Conservation (phyloP, 2,329 filamentous ascomycete species). For the Macrophomina tecta region DNA sequence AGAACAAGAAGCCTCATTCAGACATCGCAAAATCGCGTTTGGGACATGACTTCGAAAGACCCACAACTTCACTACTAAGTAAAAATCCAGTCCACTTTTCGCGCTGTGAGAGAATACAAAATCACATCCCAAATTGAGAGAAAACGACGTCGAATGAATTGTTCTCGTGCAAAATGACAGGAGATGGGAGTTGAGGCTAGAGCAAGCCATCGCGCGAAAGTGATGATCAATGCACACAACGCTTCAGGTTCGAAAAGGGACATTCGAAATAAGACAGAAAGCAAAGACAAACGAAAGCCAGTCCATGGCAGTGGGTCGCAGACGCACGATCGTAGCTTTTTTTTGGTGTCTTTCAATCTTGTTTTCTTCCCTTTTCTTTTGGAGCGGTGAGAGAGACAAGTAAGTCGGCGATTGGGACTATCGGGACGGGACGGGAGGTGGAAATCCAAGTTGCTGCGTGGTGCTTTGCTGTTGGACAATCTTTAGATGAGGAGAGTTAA, state of each 20-base stretch:
- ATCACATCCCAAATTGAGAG: not conserved
- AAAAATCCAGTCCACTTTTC: constrained; percentile 4
- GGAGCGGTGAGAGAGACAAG: constrained; percentile 2
- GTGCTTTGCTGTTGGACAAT: constrained; percentile 14
- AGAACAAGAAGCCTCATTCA: not conserved
- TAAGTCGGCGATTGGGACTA: constrained; percentile 12
- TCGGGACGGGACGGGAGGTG: not conserved
- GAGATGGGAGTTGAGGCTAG: not conserved
- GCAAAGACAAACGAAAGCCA: constrained; percentile 16
- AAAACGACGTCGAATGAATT: not conserved
- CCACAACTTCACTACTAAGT: constrained; percentile 17
- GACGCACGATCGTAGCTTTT: constrained; percentile 12
- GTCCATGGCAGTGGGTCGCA: constrained; percentile 25
- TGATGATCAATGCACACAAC: not conserved
- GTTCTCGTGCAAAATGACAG: not conserved
- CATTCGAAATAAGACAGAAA: not conserved
- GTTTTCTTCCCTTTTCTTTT: constrained; percentile 9
- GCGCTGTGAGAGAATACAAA: not conserved
- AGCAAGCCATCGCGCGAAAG: not conserved
- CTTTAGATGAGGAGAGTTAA: constrained; percentile 11
- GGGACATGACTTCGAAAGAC: constrained; percentile 5
- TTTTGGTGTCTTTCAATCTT: not conserved
- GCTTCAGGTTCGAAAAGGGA: not conserved
- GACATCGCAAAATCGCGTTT: too few species aligned
- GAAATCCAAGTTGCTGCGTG: not conserved